These are phyloP conservation scores for Pseudocercospora fuligena DNA, from an alignment of 2,329 filamentous ascomycete species.

Conservation along the genomic window DNA sequence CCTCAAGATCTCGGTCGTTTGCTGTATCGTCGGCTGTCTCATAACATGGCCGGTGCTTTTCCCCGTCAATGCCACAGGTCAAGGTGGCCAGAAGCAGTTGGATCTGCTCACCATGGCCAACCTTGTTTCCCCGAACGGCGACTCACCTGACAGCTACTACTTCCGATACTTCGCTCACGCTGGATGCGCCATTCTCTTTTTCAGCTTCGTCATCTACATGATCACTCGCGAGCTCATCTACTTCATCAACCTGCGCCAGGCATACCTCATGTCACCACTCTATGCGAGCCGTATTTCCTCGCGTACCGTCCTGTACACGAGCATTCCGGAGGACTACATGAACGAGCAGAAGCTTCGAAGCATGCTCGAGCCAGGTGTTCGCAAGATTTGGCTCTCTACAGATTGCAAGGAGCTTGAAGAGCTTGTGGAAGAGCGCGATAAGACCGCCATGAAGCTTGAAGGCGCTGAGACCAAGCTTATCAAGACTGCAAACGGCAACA, in stretches of 20 bases:
- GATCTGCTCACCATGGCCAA: constrained; percentile 72
- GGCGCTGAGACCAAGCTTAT: constrained; percentile 85
- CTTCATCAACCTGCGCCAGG: constrained; percentile 91
- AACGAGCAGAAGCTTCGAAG: constrained; percentile 75
- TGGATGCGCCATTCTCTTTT: constrained; percentile 81
- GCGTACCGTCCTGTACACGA: constrained; percentile 85
- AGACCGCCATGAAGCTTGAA: constrained; percentile 80
- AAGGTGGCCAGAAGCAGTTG: constrained; percentile 66
- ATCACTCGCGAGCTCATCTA: constrained; percentile 87
- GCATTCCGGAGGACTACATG: constrained; percentile 78
- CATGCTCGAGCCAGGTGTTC: constrained; percentile 80
- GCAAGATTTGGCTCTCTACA: constrained; percentile 81
- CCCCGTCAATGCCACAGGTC: constrained; percentile 87
- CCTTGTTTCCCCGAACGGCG: constrained; percentile 14
- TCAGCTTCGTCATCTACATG: constrained; percentile 84
- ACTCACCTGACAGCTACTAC: constrained; percentile 45
- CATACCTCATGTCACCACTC: constrained; percentile 82
- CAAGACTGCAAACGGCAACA: constrained; percentile 73
- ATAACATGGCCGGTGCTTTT: constrained; percentile 89
- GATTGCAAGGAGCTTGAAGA: constrained; percentile 79
- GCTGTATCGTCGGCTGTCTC: constrained; percentile 80
- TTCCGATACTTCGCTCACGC: constrained; percentile 80
- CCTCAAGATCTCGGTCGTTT: constrained; percentile 75
- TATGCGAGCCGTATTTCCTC: constrained; percentile 87
- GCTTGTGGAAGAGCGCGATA: constrained; percentile 79